Percentiles rank a stretch among this genome's conserved stretches.
Evolutionary conservation across 2,329 filamentous ascomycete species (phyloP).

Genomic region (Xylariomycetidae sp.): DNA sequence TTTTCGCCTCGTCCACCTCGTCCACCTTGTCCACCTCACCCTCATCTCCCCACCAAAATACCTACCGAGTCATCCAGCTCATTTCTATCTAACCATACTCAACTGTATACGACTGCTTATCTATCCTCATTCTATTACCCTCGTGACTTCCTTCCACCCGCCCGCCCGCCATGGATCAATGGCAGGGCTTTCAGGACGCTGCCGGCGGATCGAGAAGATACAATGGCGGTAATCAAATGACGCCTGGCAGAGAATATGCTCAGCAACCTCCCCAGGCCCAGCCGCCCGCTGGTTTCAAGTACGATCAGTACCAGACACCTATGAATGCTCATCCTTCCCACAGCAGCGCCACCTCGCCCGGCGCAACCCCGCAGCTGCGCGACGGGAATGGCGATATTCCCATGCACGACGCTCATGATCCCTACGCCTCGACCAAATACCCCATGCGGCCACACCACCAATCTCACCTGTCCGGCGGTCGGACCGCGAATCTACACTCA

Average conservation of each 20-base stretch:
- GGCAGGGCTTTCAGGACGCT: conserved; percentile 65
- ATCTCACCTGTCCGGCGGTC: conserved; percentile 57
- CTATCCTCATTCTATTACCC: too few relatives aligned
- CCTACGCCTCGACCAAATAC: conserved; percentile 83
- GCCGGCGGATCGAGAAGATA: conserved; percentile 60
- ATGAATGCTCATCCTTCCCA: conserved; percentile 30
- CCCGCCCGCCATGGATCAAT: conserved; percentile 52
- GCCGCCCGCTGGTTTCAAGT: conserved; percentile 58
- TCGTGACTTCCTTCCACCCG: too few relatives aligned
- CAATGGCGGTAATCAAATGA: conserved; percentile 29
- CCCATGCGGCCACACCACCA: conserved; percentile 74
- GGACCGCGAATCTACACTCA: conserved; percentile 63
- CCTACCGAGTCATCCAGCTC: too few relatives aligned
- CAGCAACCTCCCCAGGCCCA: conserved; percentile 29
- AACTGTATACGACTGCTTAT: conserved; percentile 14
- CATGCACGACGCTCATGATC: conserved; percentile 83
- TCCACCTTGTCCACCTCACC: too few relatives aligned
- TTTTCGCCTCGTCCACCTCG: too few relatives aligned
- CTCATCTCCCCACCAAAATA: too few relatives aligned
- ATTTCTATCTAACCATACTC: too few relatives aligned
- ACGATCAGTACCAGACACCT: conserved; percentile 60
- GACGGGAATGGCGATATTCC: conserved; percentile 71
- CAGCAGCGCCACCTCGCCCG: conserved; percentile 33
- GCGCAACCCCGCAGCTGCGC: conserved; percentile 53
- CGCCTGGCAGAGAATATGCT: conserved; percentile 25